Evolutionary conservation across 768 basidiomycete species (phyloP).

Genomic region (Pleurotus platypus): DNA sequence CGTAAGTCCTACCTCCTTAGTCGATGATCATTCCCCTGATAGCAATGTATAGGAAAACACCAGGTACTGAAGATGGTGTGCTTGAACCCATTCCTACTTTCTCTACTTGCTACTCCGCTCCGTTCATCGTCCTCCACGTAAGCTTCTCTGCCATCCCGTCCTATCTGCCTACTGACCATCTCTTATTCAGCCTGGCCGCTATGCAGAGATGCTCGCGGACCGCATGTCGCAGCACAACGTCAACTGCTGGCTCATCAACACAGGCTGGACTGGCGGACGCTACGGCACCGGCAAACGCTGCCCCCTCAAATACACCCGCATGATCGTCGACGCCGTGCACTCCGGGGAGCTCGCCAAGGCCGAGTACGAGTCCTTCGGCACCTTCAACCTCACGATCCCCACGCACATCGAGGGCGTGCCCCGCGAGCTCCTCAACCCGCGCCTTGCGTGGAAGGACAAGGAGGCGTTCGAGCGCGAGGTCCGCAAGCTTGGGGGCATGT

Average conservation of each 20-base stretch:
- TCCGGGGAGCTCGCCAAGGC: constrained; percentile 85
- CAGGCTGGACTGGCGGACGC: constrained; percentile 94
- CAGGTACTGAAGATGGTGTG: constrained; percentile 98
- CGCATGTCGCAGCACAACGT: constrained; percentile 88
- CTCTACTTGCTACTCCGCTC: constrained; percentile 98
- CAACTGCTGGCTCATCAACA: constrained; percentile 99
- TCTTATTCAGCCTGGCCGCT: constrained; percentile 71
- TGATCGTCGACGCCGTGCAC: constrained; percentile 97
- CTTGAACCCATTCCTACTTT: constrained; percentile 98
- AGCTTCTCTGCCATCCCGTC: constrained; percentile 17
- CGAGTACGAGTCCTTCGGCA: constrained; percentile 79
- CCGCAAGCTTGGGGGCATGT: constrained; percentile 88
- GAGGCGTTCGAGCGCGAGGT: constrained; percentile 89
- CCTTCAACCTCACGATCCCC: constrained; percentile 85
- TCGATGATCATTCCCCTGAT: constrained; percentile 3
- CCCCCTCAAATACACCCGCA: constrained; percentile 92
- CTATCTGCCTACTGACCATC: not conserved
- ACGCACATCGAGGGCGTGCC: constrained; percentile 83
- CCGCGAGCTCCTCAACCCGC: constrained; percentile 85
- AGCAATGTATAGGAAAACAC: constrained; percentile 70
- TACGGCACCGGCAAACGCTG: constrained; percentile 92
- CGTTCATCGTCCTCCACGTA: constrained; percentile 98
- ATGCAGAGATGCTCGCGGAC: constrained; percentile 95
- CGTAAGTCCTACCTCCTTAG: constrained; percentile 40
- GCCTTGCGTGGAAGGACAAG: constrained; percentile 82